A percentile compares a stretch with the other conserved stretches of the same genome.
Evolutionary conservation across 2,329 filamentous ascomycete genomes (phyloP).

Genomic region (Stenocarpella maydis): DNA sequence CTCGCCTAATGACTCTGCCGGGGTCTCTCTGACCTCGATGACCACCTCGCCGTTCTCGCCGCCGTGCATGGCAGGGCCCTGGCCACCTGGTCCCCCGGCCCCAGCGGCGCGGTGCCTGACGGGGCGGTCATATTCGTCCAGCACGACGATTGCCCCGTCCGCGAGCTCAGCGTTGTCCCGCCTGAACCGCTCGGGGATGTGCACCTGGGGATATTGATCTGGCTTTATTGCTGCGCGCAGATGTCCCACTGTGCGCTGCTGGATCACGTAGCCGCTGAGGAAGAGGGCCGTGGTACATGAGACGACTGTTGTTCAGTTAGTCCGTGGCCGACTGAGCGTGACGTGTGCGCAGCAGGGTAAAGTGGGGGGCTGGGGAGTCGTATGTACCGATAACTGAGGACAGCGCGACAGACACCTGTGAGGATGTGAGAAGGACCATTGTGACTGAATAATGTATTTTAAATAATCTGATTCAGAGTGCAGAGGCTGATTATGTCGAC

Average conservation of each 20-base stretch:
- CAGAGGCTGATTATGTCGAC: constrained; percentile 36
- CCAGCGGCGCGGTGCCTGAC: constrained; percentile 42
- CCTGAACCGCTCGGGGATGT: constrained; percentile 60
- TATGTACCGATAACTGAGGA: constrained; percentile 72
- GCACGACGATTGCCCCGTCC: constrained; percentile 57
- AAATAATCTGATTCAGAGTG: constrained; percentile 36
- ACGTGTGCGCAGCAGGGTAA: constrained; percentile 20
- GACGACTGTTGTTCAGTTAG: constrained; percentile 60
- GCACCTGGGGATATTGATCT: constrained; percentile 56
- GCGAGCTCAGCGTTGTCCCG: constrained; percentile 54
- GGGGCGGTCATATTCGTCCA: constrained; percentile 50
- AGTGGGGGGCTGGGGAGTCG: constrained; percentile 38
- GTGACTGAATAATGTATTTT: constrained; percentile 32
- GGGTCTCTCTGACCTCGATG: constrained; percentile 34
- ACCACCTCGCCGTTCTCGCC: constrained; percentile 36
- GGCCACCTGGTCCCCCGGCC: background rate
- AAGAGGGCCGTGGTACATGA: constrained; percentile 85
- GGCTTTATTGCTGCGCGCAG: constrained; percentile 76
- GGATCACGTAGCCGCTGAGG: constrained; percentile 84
- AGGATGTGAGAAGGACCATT: constrained; percentile 69
- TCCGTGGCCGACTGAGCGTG: constrained; percentile 19
- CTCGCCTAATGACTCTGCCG: constrained; percentile 31
- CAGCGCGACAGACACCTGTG: constrained; percentile 74
- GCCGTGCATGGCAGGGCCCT: constrained; percentile 31
- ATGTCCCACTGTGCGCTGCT: constrained; percentile 83